Conservation (phyloP, 164 flowering plant species). For the Chimonanthus salicifolius region DNA sequence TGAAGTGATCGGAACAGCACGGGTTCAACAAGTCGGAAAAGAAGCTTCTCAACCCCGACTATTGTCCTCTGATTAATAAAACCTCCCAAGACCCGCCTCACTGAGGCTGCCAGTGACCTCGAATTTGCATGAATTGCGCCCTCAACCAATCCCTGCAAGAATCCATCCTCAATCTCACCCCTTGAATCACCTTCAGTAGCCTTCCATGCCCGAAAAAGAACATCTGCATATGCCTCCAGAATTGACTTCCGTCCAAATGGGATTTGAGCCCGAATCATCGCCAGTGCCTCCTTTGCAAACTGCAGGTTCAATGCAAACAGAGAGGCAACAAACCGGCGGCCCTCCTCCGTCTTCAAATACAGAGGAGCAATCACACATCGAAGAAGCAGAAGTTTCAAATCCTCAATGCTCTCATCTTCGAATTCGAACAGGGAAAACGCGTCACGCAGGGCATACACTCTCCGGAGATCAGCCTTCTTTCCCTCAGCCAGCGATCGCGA, state of each 20-base stretch:
- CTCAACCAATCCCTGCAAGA: slow-evolving; percentile 74
- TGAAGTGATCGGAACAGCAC: slow-evolving; percentile 81
- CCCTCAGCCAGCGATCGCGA: slow-evolving; percentile 58
- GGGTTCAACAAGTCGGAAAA: slow-evolving; percentile 85
- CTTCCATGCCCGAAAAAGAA: slow-evolving; percentile 82
- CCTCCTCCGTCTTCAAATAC: slow-evolving; percentile 86
- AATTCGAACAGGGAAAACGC: slow-evolving; percentile 81
- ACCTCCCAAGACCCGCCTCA: slow-evolving; percentile 79
- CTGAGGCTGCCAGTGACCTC: slow-evolving; percentile 48
- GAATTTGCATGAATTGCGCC: slow-evolving; percentile 72
- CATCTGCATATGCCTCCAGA: slow-evolving; percentile 77
- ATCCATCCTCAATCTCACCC: slow-evolving; percentile 60
- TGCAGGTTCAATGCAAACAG: slow-evolving; percentile 62
- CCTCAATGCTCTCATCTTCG: slow-evolving; percentile 93
- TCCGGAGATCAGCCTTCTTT: slow-evolving; percentile 76
- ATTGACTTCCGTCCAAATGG: slow-evolving; percentile 83
- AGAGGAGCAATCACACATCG: slow-evolving; percentile 76
- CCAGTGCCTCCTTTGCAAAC: slow-evolving; percentile 71
- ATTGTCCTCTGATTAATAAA: slow-evolving; percentile 64
- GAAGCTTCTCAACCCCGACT: slow-evolving; percentile 79
- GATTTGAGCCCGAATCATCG: slow-evolving; percentile 74
- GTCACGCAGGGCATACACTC: slow-evolving; percentile 64
- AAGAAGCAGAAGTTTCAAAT: slow-evolving; percentile 66
- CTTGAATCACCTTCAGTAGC: slow-evolving; percentile 35
- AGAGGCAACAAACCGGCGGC: slow-evolving; percentile 63